These are phyloP conservation scores for Lactifluus rugatus DNA, from an alignment of 768 basidiomycete genomes.

Conservation along the genomic window DNA sequence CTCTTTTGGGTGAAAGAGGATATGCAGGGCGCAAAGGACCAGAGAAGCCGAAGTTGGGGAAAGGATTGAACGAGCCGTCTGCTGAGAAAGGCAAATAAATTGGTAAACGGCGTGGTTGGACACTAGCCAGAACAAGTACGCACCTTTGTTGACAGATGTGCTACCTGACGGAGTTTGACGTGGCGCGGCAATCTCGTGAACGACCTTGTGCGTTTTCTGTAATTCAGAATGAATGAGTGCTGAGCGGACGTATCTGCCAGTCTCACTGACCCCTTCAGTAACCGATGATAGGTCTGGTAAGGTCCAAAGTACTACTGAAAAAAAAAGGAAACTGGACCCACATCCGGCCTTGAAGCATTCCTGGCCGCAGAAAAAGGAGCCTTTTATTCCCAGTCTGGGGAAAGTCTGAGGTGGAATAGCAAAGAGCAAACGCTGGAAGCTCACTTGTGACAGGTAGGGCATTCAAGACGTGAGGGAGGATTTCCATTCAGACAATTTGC, in stretches of 20 bases:
- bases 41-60: slow-evolving; percentile 67
- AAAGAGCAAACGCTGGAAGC: slow-evolving; percentile 20
- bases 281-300: neutral
- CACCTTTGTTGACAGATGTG: slow-evolving; percentile 24
- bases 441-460: slow-evolving; percentile 90
- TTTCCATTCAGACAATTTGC: slow-evolving; percentile 66
- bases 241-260: slow-evolving; percentile 22
- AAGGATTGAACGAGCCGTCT: slow-evolving; percentile 78
- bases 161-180: slow-evolving; percentile 23
- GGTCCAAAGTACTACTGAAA: slow-evolving; percentile 8
- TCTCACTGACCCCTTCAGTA: slow-evolving; percentile 18
- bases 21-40: slow-evolving; percentile 75
- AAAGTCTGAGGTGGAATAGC: neutral
- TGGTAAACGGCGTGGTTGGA: neutral
- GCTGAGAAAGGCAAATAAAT: slow-evolving; percentile 5
- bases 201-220: slow-evolving; percentile 74
- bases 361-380: slow-evolving; percentile 89
- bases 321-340: slow-evolving; percentile 34
- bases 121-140: neutral
- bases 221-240: neutral
- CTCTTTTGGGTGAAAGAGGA: slow-evolving; percentile 72
- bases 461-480: slow-evolving; percentile 79
- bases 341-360: slow-evolving; percentile 95
- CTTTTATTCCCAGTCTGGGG: slow-evolving; percentile 63
- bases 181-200: slow-evolving; percentile 53